Percentiles rank a stretch among this genome's conserved stretches.
phyloP scores from a whole-genome alignment of 2,329 filamentous ascomycete genomes.

The Thelonectria blattea region DNA sequence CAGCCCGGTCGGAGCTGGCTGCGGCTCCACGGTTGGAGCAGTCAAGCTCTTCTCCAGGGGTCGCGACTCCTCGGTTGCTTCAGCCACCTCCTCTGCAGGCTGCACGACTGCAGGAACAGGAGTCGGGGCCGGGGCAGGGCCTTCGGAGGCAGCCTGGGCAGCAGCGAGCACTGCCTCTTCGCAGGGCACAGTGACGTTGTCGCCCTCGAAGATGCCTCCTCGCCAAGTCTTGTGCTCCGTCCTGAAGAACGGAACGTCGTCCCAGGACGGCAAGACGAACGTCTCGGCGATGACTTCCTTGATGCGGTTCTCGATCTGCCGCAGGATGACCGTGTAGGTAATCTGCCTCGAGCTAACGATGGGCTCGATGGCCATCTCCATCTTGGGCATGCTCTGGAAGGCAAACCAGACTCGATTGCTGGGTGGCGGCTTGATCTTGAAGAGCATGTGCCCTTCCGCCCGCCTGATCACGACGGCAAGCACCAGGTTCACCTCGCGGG shows the following conservation, averaged over 20 bases:
- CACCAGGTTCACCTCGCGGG: slow-evolving; percentile 86
- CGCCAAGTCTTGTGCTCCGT: slow-evolving; percentile 80
- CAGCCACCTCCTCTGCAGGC: slow-evolving; percentile 49
- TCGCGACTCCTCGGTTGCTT: slow-evolving; percentile 48
- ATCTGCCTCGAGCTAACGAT: slow-evolving; percentile 96
- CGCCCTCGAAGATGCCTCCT: slow-evolving; percentile 79
- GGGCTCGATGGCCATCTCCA: slow-evolving; percentile 93
- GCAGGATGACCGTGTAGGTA: slow-evolving; percentile 88
- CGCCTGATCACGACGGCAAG: slow-evolving; percentile 85
- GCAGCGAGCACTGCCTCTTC: slow-evolving; percentile 29
- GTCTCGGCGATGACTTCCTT: slow-evolving; percentile 94
- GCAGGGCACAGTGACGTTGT: slow-evolving; percentile 50
- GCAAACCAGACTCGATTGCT: slow-evolving; percentile 97
- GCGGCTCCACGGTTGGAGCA: slow-evolving; percentile 51
- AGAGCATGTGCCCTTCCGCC: slow-evolving; percentile 81
- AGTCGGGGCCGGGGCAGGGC: slow-evolving; percentile 38
- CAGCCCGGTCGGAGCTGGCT: slow-evolving; percentile 47
- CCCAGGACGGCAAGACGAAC: slow-evolving; percentile 92
- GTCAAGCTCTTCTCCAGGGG: slow-evolving; percentile 63
- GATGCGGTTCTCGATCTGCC: slow-evolving; percentile 93
- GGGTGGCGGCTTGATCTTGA: slow-evolving; percentile 92
- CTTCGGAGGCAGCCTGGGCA: slow-evolving; percentile 50
- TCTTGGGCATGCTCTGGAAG: slow-evolving; percentile 91
- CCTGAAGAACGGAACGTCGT: slow-evolving; percentile 89
- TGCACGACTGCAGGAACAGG: slow-evolving; percentile 45